Evolutionary conservation across 179 eudicot species (phyloP), one percentile per base, ranked within the genome.

Genomic region (Dionaea muscipula): DNA sequence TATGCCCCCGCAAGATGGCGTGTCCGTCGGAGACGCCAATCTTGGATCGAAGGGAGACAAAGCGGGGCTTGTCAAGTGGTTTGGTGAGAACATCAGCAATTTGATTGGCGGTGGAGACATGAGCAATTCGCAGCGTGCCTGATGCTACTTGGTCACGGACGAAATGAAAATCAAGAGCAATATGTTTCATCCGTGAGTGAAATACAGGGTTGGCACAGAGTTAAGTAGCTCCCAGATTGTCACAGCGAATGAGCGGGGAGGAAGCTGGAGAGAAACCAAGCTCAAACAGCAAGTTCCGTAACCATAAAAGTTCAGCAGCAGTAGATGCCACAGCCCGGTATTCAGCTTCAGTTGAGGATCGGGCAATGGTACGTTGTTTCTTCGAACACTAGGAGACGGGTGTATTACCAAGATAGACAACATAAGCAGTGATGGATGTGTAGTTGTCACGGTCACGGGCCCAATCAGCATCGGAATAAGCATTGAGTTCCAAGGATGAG

Each of bases 151-250:
- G 53, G 16, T 62, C 36, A 0, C 36, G 45, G 1, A 62, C 31
- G 20, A 62, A 62, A 19, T 59, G 43, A 21, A 14, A 53, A 7
- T 37, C 27, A 1, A 36, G 2, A 2, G 46, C 46, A 2, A 56
- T 17, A 41, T 56, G 60, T 17, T 56, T 56, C 60, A 56, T 41
- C 10, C 51, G 38, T 0, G 65, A 55, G 14, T 45, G 67, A 36
- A 63, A 53, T 0, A 44, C 35, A 0, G 37, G 55, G 27, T 63
- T 63, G 13, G 53, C 23, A 46, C 47, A 31, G 0, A 28, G 0
- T n/a, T 47, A 15, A 0, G 44, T 63, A 0, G 47, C 54, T 2
- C 54, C 54, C 2, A 54, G 4, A 28, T 53, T 28, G 17, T 62
- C 67, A 15, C 67, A 31, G 13, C 17, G 37, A 19, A 50, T 52